These are phyloP conservation scores for Scheffersomyces stambukii DNA, from an alignment of 1,139 yeast genomes.

Conservation along the genomic window DNA sequence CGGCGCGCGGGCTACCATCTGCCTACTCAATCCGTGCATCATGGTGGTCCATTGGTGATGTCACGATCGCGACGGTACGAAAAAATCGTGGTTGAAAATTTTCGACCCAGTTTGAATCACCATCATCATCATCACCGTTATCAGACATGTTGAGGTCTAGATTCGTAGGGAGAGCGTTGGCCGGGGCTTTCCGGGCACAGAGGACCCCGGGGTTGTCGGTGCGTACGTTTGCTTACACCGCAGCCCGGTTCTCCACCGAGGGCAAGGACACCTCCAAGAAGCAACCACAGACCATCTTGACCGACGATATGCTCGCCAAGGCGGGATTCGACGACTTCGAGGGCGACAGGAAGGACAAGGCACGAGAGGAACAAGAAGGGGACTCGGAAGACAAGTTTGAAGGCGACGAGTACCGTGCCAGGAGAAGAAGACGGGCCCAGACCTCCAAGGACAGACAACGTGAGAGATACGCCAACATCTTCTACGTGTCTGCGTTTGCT, in stretches of 20 bases:
- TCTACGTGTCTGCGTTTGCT: slow-evolving; percentile 60
- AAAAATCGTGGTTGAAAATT: no score
- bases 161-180: slow-evolving; percentile 5
- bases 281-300: slow-evolving; percentile 53
- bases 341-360: slow-evolving; percentile 11
- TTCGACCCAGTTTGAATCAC: no score
- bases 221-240: no score
- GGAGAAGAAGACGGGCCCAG: slow-evolving; percentile 47
- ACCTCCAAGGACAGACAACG: slow-evolving; percentile 58
- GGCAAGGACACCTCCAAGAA: slow-evolving; percentile 15
- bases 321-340: slow-evolving; percentile 68
- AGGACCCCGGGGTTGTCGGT: no score
- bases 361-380: slow-evolving; percentile 11
- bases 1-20: no score
- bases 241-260: slow-evolving; percentile 14
- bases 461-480: slow-evolving; percentile 65
- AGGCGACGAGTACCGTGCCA: slow-evolving; percentile 13
- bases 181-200: no score
- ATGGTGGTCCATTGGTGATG: no score
- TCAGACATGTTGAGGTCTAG: no score
- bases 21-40: no score
- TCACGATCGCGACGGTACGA: no score
- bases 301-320: slow-evolving; percentile 75
- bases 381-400: slow-evolving; percentile 5
- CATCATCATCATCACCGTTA: no score